phyloP scores from a whole-genome alignment of 352 stramenopile species.

The Blastocystis sp. region DNA sequence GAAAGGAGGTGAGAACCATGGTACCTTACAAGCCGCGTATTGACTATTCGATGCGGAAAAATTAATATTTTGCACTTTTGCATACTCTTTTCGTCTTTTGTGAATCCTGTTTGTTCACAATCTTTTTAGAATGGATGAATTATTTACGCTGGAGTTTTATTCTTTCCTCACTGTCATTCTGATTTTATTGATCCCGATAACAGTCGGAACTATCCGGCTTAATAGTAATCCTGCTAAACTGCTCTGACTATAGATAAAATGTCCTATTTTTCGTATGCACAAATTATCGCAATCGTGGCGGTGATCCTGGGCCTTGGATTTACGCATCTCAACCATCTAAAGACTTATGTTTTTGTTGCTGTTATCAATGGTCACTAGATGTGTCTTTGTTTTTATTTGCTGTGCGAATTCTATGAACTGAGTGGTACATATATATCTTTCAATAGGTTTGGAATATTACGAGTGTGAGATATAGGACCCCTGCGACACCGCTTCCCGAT shows the following conservation, averaged over 20 bases:
- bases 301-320: conserved; percentile 6
- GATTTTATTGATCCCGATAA: not conserved
- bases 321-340: not conserved
- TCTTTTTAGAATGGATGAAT: not conserved
- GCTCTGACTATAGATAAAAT: not conserved
- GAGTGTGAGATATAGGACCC: not conserved
- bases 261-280: not conserved
- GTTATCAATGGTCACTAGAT: not conserved
- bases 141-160: not conserved
- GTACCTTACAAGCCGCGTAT: conserved; percentile 12
- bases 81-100: conserved; percentile 50
- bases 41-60: conserved; percentile 27
- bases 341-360: not conserved
- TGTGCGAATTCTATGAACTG: conserved; percentile 56
- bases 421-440: conserved; percentile 27
- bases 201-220: not conserved
- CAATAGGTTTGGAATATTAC: not conserved
- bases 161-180: conserved; percentile 18
- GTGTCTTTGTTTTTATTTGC: conserved; percentile 13
- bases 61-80: conserved; percentile 26
- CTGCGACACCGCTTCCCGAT: not conserved
- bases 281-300: not conserved
- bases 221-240: not conserved
- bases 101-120: conserved; percentile 5
- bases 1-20: not conserved